Conservation (phyloP, 768 basidiomycete species). For the Filobasidium wieringae region DNA sequence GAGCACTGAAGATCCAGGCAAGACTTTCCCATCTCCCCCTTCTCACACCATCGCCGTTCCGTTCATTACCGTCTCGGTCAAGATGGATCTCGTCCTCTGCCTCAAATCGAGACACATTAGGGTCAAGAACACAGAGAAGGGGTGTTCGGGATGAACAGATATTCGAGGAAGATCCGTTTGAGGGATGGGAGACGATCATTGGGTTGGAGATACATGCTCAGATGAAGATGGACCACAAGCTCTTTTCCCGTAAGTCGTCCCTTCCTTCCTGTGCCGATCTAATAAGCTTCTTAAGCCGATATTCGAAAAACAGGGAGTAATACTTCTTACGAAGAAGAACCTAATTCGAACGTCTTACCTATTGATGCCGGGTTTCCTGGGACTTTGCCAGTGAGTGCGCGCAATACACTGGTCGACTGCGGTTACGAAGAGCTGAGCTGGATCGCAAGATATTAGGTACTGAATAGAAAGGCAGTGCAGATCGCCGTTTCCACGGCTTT, state of each 20-base stretch:
- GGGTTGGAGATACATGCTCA: conserved; percentile 96
- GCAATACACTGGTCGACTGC: not conserved
- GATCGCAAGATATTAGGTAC: conserved; percentile 17
- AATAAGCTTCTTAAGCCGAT: conserved; percentile 8
- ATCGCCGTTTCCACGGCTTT: conserved; percentile 70
- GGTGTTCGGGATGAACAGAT: not conserved
- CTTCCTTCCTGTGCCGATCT: not conserved
- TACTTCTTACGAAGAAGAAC: conserved; percentile 46
- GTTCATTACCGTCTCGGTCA: not conserved
- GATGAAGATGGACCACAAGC: conserved; percentile 70
- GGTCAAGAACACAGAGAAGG: not conserved
- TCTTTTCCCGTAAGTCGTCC: conserved; percentile 59
- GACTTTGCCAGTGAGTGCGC: conserved; percentile 63
- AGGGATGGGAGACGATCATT: conserved; percentile 74
- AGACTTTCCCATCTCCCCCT: not conserved
- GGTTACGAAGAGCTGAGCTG: not conserved
- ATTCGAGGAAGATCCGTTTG: not conserved
- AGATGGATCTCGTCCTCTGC: not conserved
- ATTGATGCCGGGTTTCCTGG: conserved; percentile 91
- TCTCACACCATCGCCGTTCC: not conserved
- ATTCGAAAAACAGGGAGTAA: conserved; percentile 17
- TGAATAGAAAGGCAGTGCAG: conserved; percentile 46
- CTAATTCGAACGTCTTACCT: conserved; percentile 61
- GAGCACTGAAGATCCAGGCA: too few species aligned
- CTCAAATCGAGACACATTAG: not conserved